A percentile compares a stretch with the other conserved stretches of the same genome.
Evolutionary conservation across 2,329 filamentous ascomycete species (phyloP).

Genomic region (Nigrograna mackinnonii): DNA sequence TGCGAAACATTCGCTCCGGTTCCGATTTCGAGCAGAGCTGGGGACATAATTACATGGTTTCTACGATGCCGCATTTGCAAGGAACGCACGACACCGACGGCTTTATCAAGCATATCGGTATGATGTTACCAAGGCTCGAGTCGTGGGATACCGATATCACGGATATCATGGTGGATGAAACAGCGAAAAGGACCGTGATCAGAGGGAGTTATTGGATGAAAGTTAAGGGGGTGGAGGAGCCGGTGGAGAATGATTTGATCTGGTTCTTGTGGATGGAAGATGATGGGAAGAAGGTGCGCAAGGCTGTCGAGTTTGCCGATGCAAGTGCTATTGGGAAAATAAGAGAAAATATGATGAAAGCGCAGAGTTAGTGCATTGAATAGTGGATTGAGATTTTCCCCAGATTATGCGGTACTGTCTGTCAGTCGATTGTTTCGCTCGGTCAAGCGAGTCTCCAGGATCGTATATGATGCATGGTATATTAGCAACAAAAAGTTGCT

Average conservation of each 20-base stretch:
- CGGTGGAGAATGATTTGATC: conserved; percentile 24
- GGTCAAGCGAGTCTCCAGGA: too few relatives aligned
- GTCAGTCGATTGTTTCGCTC: too few relatives aligned
- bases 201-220: conserved; percentile 22
- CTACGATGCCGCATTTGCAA: conserved; percentile 4
- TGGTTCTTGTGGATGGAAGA: conserved; percentile 19
- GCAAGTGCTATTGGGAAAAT: conserved; percentile 9
- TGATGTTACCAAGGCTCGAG: conserved; percentile 10
- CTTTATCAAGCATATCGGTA: conserved; percentile 6
- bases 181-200: conserved; percentile 13
- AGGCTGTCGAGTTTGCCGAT: conserved; percentile 26
- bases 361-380: too few relatives aligned
- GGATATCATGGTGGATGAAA: conserved; percentile 20
- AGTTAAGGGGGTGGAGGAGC: conserved; percentile 7
- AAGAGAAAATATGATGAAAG: neutral
- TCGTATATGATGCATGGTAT: too few relatives aligned
- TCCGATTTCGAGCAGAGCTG: conserved; percentile 24
- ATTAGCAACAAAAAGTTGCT: too few relatives aligned
- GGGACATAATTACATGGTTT: conserved; percentile 34
- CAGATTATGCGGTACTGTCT: too few relatives aligned
- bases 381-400: too few relatives aligned
- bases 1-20: conserved; percentile 18
- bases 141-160: conserved; percentile 21
- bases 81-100: neutral
- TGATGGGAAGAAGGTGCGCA: conserved; percentile 15